Percentiles rank a stretch among this genome's conserved stretches.
phyloP scores from a whole-genome alignment of 176 grass and related monocot species.

The Dactylis glomerata region DNA sequence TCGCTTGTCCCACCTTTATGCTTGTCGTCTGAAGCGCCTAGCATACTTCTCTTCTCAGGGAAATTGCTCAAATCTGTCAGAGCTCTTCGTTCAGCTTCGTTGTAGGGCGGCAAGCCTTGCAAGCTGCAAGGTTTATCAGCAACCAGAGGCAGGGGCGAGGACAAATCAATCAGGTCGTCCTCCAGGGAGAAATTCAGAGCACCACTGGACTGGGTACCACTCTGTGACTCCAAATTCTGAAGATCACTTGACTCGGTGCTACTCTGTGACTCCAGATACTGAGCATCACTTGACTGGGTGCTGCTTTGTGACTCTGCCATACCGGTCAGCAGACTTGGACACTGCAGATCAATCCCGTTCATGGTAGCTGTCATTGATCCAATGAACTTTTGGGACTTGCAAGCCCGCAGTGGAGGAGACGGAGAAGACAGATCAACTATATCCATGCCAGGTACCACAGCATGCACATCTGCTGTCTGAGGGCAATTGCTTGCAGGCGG shows the following conservation, averaged over 20 bases:
- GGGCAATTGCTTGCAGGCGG: neutral
- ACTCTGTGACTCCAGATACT: constrained; percentile 22
- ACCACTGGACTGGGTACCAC: neutral
- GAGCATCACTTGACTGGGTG: neutral
- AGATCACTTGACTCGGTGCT: neutral
- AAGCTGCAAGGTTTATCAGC: constrained; percentile 4
- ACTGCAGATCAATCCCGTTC: constrained; percentile 43
- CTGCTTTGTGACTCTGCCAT: constrained; percentile 17
- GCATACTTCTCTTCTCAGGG: constrained; percentile 11
- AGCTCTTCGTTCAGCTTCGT: constrained; percentile 28
- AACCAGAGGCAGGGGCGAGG: constrained; percentile 15
- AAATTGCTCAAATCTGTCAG: constrained; percentile 36
- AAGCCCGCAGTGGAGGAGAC: constrained; percentile 46
- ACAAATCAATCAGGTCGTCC: neutral
- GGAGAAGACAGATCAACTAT: constrained; percentile 64
- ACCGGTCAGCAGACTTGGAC: constrained; percentile 26
- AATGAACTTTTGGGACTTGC: constrained; percentile 30
- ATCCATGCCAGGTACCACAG: constrained; percentile 18
- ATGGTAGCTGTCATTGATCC: neutral
- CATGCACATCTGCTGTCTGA: constrained; percentile 12
- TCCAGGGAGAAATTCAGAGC: neutral
- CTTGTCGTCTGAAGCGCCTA: neutral
- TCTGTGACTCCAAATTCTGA: constrained; percentile 23
- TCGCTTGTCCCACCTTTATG: constrained; percentile 29
- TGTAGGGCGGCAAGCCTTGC: neutral